A percentile compares a stretch with the other conserved stretches of the same genome.
phyloP scores from a whole-genome alignment of 352 stramenopile species.

The Globisporangium spiculum region DNA sequence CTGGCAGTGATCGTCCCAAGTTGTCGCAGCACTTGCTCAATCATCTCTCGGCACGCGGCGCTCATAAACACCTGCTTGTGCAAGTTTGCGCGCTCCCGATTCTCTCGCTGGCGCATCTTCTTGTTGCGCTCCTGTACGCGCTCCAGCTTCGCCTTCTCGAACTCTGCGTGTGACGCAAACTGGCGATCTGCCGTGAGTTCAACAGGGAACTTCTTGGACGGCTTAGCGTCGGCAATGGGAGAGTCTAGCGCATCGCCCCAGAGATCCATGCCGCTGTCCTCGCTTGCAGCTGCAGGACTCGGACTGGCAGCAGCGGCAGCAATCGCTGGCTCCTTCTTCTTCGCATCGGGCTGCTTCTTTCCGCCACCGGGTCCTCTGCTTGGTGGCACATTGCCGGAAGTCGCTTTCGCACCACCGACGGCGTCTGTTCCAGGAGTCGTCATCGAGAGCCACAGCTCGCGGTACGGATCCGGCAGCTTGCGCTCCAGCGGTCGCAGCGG shows the following conservation, averaged over 20 bases:
- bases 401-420: constrained; percentile 11
- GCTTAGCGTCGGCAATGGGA: constrained; percentile 7
- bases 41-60: constrained; percentile 75
- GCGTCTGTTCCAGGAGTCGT: constrained; percentile 10
- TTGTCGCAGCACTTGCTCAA: constrained; percentile 79
- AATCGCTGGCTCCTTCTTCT: not conserved
- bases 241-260: constrained; percentile 27
- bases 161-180: constrained; percentile 75
- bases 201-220: constrained; percentile 19
- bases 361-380: not conserved
- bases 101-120: constrained; percentile 83
- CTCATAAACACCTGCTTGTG: constrained; percentile 91
- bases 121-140: constrained; percentile 66
- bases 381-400: not conserved
- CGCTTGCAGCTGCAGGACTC: not conserved
- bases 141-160: constrained; percentile 56
- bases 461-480: constrained; percentile 96
- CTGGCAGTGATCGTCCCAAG: constrained; percentile 28
- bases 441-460: constrained; percentile 88
- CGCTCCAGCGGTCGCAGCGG: constrained; percentile 91
- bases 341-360: not conserved
- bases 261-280: constrained; percentile 32
- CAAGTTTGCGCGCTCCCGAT: constrained; percentile 89
- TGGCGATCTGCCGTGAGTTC: constrained; percentile 71
- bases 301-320: not conserved